phyloP scores from a whole-genome alignment of 192 early-diverging fungal species.

The Phycomyces nitens region DNA sequence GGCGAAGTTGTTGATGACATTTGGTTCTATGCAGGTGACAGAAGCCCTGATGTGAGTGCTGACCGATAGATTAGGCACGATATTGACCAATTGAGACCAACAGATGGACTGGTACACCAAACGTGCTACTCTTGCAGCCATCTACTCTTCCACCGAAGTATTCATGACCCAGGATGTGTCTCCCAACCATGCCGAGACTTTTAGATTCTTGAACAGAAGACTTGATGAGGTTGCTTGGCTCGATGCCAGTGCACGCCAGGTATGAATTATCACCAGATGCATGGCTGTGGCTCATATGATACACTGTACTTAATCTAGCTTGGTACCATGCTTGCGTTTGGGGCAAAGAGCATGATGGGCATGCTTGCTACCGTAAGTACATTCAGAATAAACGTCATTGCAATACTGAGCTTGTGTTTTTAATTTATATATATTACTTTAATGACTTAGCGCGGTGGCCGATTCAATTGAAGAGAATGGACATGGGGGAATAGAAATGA shows the following conservation, averaged over 20 bases:
- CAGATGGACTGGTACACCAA: slow-evolving; percentile 91
- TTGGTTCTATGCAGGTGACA: slow-evolving; percentile 85
- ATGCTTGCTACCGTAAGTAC: slow-evolving; percentile 45
- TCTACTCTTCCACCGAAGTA: slow-evolving; percentile 85
- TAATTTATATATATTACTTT: slow-evolving; percentile 1
- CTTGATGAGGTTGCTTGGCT: slow-evolving; percentile 66
- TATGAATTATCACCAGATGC: no score
- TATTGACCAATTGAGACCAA: background rate
- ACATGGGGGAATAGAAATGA: slow-evolving; percentile 5
- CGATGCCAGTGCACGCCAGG: slow-evolving; percentile 46
- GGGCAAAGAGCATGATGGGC: slow-evolving; percentile 41
- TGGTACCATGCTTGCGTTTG: slow-evolving; percentile 42
- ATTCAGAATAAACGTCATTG: background rate
- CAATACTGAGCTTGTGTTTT: no score
- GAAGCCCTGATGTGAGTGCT: slow-evolving; percentile 64
- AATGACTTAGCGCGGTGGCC: no score
- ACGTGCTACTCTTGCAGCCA: slow-evolving; percentile 72
- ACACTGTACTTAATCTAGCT: slow-evolving; percentile 13
- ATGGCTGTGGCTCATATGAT: no score
- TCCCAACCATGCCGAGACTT: slow-evolving; percentile 67
- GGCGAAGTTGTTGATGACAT: slow-evolving; percentile 76
- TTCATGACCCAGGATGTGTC: slow-evolving; percentile 92
- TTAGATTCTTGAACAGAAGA: slow-evolving; percentile 74
- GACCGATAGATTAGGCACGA: background rate
- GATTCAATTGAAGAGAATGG: no score